These are phyloP conservation scores for Suillus cothurnatus DNA, from an alignment of 768 basidiomycete genomes.

Conservation along the genomic window DNA sequence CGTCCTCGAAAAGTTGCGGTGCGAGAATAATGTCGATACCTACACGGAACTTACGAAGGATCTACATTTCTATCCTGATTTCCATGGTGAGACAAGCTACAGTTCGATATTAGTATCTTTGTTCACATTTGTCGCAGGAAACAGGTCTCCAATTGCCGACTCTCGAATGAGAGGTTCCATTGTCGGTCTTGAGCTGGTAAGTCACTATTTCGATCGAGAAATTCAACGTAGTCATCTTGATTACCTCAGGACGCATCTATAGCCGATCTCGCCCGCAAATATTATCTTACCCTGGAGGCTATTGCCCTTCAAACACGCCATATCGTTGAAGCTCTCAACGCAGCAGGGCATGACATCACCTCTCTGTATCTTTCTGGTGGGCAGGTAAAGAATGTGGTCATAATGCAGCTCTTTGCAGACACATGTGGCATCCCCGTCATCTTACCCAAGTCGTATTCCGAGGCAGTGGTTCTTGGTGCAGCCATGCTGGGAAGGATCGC, in stretches of 20 bases:
- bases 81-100: conserved; percentile 62
- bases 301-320: conserved; percentile 95
- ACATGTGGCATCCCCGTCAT: conserved; percentile 82
- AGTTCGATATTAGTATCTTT: not conserved
- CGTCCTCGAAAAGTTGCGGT: conserved; percentile 64
- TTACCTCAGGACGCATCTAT: conserved; percentile 62
- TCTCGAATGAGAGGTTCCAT: conserved; percentile 94
- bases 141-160: conserved; percentile 95
- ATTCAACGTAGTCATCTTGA: not conserved
- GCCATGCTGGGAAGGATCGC: conserved; percentile 95
- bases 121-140: conserved; percentile 54
- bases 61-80: conserved; percentile 93
- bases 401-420: conserved; percentile 91
- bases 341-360: conserved; percentile 78
- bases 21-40: conserved; percentile 55
- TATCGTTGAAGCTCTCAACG: conserved; percentile 90
- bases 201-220: conserved; percentile 15
- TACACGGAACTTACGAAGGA: conserved; percentile 88
- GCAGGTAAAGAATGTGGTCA: conserved; percentile 84
- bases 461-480: conserved; percentile 88
- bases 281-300: conserved; percentile 88
- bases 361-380: conserved; percentile 92
- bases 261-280: conserved; percentile 84
- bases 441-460: conserved; percentile 72
- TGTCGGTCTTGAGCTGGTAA: conserved; percentile 78